These are phyloP conservation scores for Puccinia brachypodii DNA, from an alignment of 1,284 basidiomycete species.

Conservation along the genomic window DNA sequence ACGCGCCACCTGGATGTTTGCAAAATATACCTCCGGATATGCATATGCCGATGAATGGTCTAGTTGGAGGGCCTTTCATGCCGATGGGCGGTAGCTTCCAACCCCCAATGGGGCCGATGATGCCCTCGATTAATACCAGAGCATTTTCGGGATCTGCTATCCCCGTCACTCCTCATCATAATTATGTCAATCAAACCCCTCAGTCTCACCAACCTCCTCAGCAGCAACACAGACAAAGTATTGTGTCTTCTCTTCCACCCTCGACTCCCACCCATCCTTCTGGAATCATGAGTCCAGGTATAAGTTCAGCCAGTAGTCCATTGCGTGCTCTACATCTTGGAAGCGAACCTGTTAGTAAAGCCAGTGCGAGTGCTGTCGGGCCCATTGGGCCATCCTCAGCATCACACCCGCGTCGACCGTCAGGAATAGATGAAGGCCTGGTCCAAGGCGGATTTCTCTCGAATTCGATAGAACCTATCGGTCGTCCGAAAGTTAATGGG, in stretches of 20 bases:
- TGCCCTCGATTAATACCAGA: constrained; percentile 30
- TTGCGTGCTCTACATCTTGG: constrained; percentile 43
- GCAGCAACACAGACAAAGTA: constrained; percentile 18
- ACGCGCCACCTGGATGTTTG: constrained; percentile 24
- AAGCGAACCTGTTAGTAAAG: constrained; percentile 45
- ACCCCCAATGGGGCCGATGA: constrained; percentile 39
- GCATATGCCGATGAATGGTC: constrained; percentile 23
- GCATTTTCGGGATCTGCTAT: constrained; percentile 31
- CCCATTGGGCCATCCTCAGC: constrained; percentile 41
- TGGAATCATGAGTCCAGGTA: constrained; percentile 41
- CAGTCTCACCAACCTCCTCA: constrained; percentile 8
- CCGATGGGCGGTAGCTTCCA: constrained; percentile 38
- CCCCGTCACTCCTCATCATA: constrained; percentile 14
- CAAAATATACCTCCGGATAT: constrained; percentile 33
- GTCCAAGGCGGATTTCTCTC: constrained; percentile 7
- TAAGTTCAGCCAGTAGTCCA: constrained; percentile 42
- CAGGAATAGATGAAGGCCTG: constrained; percentile 20
- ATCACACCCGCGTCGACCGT: constrained; percentile 27
- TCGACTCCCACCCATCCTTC: constrained; percentile 38
- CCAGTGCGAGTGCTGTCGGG: constrained; percentile 32
- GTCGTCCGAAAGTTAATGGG: constrained; percentile 36
- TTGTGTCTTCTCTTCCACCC: constrained; percentile 35
- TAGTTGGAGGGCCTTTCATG: constrained; percentile 27
- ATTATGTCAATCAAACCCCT: constrained; percentile 10
- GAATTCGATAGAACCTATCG: constrained; percentile 44